Conservation (phyloP, 768 basidiomycete species). For the Naganishia antarctica region DNA sequence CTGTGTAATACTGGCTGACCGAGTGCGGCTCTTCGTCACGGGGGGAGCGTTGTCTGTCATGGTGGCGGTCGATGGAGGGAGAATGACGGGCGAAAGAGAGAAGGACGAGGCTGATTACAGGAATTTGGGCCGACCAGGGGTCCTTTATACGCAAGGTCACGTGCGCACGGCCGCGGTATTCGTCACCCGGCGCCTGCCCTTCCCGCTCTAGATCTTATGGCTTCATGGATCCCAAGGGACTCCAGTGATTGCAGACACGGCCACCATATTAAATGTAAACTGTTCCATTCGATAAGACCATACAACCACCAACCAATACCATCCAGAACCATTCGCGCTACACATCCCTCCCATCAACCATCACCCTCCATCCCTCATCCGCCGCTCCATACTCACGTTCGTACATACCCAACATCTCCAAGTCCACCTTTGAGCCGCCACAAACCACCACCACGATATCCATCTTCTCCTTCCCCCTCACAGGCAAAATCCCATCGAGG, state of each 20-base stretch:
- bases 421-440: constrained; percentile 28
- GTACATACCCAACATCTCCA: constrained; percentile 18
- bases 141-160: not conserved
- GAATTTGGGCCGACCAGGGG: not conserved
- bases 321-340: not conserved
- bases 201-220: too few relatives aligned
- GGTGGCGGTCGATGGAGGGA: not conserved
- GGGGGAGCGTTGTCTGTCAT: constrained; percentile 1
- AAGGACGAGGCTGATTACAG: not conserved
- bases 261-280: not conserved
- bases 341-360: constrained; percentile 21
- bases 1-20: constrained; percentile 18
- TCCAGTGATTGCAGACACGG: too few relatives aligned
- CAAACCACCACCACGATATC: constrained; percentile 32
- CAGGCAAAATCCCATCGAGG: not conserved
- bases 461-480: constrained; percentile 20
- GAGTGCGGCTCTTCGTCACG: constrained; percentile 9
- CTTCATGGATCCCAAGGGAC: too few relatives aligned
- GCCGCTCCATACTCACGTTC: constrained; percentile 11
- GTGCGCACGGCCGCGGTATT: too few relatives aligned
- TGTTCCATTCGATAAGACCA: not conserved
- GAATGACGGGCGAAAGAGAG: not conserved
- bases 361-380: constrained; percentile 22
- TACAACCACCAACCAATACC: not conserved
- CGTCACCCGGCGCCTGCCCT: too few relatives aligned